Conservation (phyloP, 495 filamentous ascomycete genomes). For the Poronia punctata region DNA sequence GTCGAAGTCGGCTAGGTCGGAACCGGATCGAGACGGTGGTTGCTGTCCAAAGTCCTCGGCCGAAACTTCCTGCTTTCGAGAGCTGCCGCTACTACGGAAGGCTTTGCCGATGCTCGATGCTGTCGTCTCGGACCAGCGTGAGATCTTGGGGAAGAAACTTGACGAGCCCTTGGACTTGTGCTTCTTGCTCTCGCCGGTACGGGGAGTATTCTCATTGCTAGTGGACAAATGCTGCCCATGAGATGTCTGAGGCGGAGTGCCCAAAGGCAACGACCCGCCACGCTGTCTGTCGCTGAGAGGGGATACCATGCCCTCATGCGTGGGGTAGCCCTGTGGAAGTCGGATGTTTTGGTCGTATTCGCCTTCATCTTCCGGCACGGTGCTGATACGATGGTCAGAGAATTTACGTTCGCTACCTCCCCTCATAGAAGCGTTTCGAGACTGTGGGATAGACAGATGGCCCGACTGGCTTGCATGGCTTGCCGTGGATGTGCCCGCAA, state of each 20-base stretch:
- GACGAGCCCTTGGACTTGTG: conserved; percentile 86
- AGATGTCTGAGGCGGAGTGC: conserved; percentile 57
- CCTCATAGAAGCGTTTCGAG: conserved; percentile 53
- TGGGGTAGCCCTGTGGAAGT: conserved; percentile 34
- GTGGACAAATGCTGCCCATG: conserved; percentile 27
- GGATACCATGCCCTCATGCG: conserved; percentile 44
- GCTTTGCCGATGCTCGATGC: conserved; percentile 54
- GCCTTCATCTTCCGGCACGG: conserved; percentile 77
- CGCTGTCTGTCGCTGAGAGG: conserved; percentile 43
- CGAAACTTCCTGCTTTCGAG: conserved; percentile 37
- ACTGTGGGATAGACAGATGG: conserved; percentile 62
- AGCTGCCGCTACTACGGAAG: conserved; percentile 45
- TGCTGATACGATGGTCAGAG: conserved; percentile 76
- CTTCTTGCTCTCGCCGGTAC: conserved; percentile 71
- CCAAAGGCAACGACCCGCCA: conserved; percentile 58
- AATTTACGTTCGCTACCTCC: conserved; percentile 56
- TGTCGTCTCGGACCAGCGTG: conserved; percentile 95
- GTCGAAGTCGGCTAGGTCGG: conserved; percentile 60
- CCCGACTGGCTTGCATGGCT: conserved; percentile 64
- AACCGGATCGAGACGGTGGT: conserved; percentile 61
- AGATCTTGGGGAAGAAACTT: conserved; percentile 84
- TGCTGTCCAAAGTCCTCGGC: conserved; percentile 33
- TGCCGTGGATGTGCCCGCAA: conserved; percentile 67
- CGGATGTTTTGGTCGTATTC: conserved; percentile 41
- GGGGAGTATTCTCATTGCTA: conserved; percentile 71